phyloP scores from a whole-genome alignment of 2,329 filamentous ascomycete species.

The Pochonia chlamydosporia region DNA sequence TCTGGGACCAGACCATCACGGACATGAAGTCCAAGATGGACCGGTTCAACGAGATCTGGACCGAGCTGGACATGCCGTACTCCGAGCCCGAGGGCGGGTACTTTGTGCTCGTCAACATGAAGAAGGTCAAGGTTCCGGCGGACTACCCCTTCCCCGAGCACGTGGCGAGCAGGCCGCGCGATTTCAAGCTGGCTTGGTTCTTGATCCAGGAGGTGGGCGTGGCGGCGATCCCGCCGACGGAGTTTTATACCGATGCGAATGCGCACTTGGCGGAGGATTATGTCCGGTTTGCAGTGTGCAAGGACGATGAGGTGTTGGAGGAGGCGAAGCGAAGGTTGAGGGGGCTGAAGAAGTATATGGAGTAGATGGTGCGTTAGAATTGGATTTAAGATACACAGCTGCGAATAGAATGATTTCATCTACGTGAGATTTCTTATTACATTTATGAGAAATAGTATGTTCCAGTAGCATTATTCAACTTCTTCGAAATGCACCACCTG shows the following conservation, averaged over 20 bases:
- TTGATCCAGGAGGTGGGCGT: constrained; percentile 94
- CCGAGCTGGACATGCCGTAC: constrained; percentile 71
- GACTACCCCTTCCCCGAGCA: constrained; percentile 87
- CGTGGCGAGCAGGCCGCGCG: constrained; percentile 77
- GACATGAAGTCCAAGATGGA: constrained; percentile 91
- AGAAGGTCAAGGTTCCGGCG: constrained; percentile 75
- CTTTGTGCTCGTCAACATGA: constrained; percentile 92
- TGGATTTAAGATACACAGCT: too few species aligned
- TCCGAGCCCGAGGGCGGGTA: constrained; percentile 95
- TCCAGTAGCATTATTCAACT: not conserved
- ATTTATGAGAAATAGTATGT: not conserved
- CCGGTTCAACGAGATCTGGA: constrained; percentile 76
- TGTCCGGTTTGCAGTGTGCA: constrained; percentile 92
- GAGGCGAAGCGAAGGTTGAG: constrained; percentile 70
- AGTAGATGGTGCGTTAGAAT: too few species aligned
- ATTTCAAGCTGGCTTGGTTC: constrained; percentile 96
- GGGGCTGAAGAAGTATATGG: constrained; percentile 67
- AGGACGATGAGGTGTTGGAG: constrained; percentile 80
- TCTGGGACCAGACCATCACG: constrained; percentile 77
- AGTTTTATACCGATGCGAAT: constrained; percentile 89
- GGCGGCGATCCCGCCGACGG: constrained; percentile 90
- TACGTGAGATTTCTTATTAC: not conserved
- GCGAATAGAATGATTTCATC: too few species aligned
- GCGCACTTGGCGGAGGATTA: constrained; percentile 86
- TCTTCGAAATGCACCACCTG: constrained; percentile 10